These are phyloP conservation scores for Penicillium silybi DNA, from an alignment of 495 filamentous ascomycete species.

Conservation along the genomic window DNA sequence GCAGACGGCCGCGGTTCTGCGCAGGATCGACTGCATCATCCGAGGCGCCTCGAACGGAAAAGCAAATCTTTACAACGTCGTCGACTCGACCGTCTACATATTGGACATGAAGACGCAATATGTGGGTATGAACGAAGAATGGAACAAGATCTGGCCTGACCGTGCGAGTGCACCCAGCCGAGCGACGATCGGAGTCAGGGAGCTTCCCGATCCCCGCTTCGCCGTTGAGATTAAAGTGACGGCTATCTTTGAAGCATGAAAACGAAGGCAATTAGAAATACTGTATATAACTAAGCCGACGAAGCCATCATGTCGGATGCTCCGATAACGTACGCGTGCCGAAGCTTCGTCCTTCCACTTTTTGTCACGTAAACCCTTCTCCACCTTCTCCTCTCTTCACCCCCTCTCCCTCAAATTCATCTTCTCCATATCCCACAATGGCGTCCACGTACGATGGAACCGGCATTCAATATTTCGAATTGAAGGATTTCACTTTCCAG, in stretches of 20 bases:
- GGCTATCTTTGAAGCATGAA: slow-evolving; percentile 14
- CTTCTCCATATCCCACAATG: slow-evolving; percentile 1
- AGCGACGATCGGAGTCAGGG: slow-evolving; percentile 32
- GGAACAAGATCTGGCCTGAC: slow-evolving; percentile 35
- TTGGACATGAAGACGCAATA: slow-evolving; percentile 35
- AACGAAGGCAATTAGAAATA: too few species aligned
- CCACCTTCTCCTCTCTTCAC: not conserved
- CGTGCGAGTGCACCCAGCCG: slow-evolving; percentile 29
- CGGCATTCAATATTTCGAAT: slow-evolving; percentile 28
- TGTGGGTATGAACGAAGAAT: slow-evolving; percentile 39
- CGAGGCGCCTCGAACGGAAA: slow-evolving; percentile 28
- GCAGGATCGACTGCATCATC: slow-evolving; percentile 32
- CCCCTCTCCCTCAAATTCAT: not conserved
- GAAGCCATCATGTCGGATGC: too few species aligned
- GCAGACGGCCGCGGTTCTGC: slow-evolving; percentile 32
- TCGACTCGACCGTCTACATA: slow-evolving; percentile 33
- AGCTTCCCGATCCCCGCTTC: slow-evolving; percentile 32
- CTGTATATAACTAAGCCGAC: too few species aligned
- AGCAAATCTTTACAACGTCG: slow-evolving; percentile 27
- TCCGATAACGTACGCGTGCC: too few species aligned
- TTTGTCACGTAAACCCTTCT: not conserved
- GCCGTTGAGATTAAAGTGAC: slow-evolving; percentile 33
- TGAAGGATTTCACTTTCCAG: slow-evolving; percentile 39
- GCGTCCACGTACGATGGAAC: slow-evolving; percentile 3
- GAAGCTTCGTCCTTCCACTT: not conserved